These are phyloP conservation scores for Salmacisia buchloeana DNA, from an alignment of 1,284 basidiomycete species.

Conservation along the genomic window DNA sequence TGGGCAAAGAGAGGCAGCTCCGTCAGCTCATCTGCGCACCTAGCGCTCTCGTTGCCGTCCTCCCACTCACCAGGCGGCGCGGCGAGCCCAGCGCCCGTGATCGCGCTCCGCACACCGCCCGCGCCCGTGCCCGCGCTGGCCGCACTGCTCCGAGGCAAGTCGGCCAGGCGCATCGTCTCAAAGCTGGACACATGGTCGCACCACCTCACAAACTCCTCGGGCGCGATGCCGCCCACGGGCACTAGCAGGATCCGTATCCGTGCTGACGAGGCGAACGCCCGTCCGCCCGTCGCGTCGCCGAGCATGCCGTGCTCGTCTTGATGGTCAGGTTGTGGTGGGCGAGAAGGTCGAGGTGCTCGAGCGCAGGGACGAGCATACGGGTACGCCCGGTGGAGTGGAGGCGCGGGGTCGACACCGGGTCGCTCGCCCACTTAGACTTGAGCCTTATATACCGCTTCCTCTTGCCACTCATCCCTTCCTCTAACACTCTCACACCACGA, in stretches of 20 bases:
- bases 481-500: no score
- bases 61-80: background rate
- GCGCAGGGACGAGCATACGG: no score
- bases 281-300: constrained; percentile 36
- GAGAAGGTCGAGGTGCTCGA: no score
- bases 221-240: constrained; percentile 29
- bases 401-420: no score
- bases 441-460: no score
- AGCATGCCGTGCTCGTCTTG: constrained; percentile 56
- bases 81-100: background rate
- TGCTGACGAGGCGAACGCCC: constrained; percentile 31
- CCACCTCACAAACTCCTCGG: constrained; percentile 40
- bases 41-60: no score
- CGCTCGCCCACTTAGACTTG: no score
- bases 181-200: constrained; percentile 30
- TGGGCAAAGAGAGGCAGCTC: background rate
- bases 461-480: no score
- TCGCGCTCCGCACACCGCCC: background rate
- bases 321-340: constrained; percentile 57
- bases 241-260: constrained; percentile 43
- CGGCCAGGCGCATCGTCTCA: constrained; percentile 33
- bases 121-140: background rate
- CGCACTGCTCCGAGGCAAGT: constrained; percentile 25
- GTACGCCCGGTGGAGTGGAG: no score
- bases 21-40: background rate